Evolutionary conservation across 1,284 basidiomycete species (phyloP), one percentile per base, ranked within the genome.

Genomic region (Calocybe gambosa): DNA sequence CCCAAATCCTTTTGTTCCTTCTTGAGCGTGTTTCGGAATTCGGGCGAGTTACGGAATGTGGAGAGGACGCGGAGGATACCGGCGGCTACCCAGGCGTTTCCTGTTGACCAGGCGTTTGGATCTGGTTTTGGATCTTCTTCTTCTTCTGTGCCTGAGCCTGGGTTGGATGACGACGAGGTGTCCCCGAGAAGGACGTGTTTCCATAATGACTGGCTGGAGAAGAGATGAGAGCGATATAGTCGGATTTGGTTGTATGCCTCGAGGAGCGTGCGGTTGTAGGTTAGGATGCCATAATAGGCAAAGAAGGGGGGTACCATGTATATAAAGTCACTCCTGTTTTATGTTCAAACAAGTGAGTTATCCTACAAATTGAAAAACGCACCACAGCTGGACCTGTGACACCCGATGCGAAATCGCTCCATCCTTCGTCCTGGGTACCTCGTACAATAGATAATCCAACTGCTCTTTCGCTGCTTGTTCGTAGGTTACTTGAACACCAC

Each of bases 241-340:
- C 71, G 71, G 52, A 89, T 81, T 62, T 97, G 94, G 29, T 77
- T 78, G 66, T 90, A 88, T 0, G 90, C 85, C 44, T 80, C 74
- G 26, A 68, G 59, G 19, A 93, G 69, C 1, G 80, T 78, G 34
- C 75, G 62, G 64, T 95, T 93, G 23, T 68, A 59, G 0, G 79
- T 80, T 20, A 80, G 56, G 26, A 82, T 80, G 23, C 89, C 94
- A 61, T 92, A 94, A 65, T 88, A 93, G 0, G 93, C 91, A 7
- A 97, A 65, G 66, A 94, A 96, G 0, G 93, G 93, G 0, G 93
- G 93, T 0, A 88, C 86, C 91, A 94, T 92, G 65, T 88, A 92
- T 5, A 89, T 74, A 46, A 73, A 89, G 61, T 89, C 87, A 37
- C 78, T 78, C 85, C 84, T 86, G 47, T n/a, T 5, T 34, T 33